Conservation (phyloP, 352 stramenopile genomes). For the Thalassiosira sp. region DNA sequence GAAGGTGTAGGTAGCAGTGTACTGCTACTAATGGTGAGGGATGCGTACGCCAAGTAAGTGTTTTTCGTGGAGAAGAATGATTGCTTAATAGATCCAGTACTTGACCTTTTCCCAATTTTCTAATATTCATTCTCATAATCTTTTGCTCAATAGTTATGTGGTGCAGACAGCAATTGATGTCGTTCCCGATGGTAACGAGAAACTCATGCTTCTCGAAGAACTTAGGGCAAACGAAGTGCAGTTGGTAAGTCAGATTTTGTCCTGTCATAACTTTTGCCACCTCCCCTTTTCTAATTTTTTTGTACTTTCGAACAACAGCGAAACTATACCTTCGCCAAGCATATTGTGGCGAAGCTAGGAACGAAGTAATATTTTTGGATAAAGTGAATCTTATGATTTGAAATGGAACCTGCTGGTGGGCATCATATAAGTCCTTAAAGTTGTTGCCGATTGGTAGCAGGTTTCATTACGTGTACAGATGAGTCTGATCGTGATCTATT, state of each 20-base stretch:
- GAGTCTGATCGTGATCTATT: background rate
- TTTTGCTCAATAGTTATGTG: too few species aligned
- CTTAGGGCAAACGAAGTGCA: constrained; percentile 70
- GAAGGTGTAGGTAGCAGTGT: constrained; percentile 54
- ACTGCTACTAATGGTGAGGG: constrained; percentile 77
- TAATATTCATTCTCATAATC: too few species aligned
- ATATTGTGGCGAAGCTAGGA: constrained; percentile 78
- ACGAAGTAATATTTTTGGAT: constrained; percentile 17
- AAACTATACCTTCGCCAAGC: constrained; percentile 82
- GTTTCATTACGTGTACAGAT: background rate
- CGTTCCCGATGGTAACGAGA: constrained; percentile 71
- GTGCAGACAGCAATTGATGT: constrained; percentile 83
- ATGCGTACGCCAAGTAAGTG: constrained; percentile 84
- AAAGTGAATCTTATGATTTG: background rate
- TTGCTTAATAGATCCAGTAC: too few species aligned
- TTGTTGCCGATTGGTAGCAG: constrained; percentile 1
- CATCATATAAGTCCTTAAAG: background rate
- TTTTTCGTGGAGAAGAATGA: too few species aligned
- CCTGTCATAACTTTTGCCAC: constrained; percentile 7
- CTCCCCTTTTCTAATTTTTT: constrained; percentile 1
- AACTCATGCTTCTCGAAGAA: constrained; percentile 65
- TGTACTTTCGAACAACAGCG: constrained; percentile 43
- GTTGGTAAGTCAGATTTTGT: constrained; percentile 65
- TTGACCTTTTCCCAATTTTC: too few species aligned
- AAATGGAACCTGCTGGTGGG: background rate